phyloP scores from a whole-genome alignment of 441 rosid species.

The Corymbia citriodora region DNA sequence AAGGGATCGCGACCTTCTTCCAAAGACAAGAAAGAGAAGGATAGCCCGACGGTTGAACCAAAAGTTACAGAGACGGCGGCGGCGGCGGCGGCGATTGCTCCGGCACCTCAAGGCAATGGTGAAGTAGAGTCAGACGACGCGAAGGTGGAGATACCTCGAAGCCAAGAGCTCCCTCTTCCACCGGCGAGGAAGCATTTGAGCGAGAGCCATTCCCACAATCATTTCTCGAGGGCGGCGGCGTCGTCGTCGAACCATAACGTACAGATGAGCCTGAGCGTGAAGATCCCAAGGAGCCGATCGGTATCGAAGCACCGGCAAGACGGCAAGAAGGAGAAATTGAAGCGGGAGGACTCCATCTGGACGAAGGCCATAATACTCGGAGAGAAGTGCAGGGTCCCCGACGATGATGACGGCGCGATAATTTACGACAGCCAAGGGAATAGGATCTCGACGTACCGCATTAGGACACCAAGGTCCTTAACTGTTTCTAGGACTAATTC shows the following conservation, averaged over 20 bases:
- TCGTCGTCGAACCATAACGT: slow-evolving; percentile 19
- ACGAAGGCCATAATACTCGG: slow-evolving; percentile 62
- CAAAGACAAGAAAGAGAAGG: neutral
- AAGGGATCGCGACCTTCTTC: slow-evolving; percentile 6
- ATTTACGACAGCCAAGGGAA: slow-evolving; percentile 33
- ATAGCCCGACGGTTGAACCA: neutral
- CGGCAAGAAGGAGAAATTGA: slow-evolving; percentile 18
- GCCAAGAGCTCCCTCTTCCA: slow-evolving; percentile 29
- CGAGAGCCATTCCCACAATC: slow-evolving; percentile 25
- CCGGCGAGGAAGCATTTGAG: slow-evolving; percentile 25
- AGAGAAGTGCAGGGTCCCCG: slow-evolving; percentile 50
- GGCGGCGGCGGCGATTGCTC: too few relatives aligned
- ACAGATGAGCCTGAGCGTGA: slow-evolving; percentile 15
- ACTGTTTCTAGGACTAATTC: slow-evolving; percentile 37
- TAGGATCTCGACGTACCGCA: slow-evolving; percentile 30
- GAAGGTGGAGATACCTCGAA: neutral
- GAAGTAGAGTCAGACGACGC: neutral
- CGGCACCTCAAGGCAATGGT: neutral
- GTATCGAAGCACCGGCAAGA: slow-evolving; percentile 3
- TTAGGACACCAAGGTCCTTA: slow-evolving; percentile 23
- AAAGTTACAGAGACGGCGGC: neutral
- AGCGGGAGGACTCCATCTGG: slow-evolving; percentile 45
- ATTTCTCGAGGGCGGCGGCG: slow-evolving; percentile 12
- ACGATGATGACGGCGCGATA: slow-evolving; percentile 22
- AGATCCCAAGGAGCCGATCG: slow-evolving; percentile 34